Conservation (phyloP, 208 protist genomes). For the Angomonas ambiguus region DNA sequence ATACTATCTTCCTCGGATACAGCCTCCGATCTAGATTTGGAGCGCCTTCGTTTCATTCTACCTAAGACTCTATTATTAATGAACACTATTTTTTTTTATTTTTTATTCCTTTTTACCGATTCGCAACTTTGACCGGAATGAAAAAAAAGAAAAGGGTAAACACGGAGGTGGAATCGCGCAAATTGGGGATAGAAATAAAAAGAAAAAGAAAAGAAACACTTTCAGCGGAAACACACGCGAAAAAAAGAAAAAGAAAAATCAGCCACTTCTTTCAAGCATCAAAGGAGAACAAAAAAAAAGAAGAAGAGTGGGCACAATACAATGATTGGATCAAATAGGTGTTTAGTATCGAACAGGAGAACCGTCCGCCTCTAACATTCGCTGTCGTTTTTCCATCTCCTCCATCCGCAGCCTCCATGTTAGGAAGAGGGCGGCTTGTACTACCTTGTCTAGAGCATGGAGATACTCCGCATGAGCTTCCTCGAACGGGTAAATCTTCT, state of each 20-base stretch:
- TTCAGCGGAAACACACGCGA: too few species aligned
- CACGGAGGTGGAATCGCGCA: background rate
- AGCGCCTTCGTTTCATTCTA: conserved; percentile 5
- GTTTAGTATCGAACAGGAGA: conserved; percentile 23
- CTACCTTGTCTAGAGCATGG: conserved; percentile 66
- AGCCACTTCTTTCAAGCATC: background rate
- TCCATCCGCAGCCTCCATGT: conserved; percentile 51
- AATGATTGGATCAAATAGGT: background rate
- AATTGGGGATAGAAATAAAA: background rate
- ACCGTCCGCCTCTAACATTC: conserved; percentile 55
- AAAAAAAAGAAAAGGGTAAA: background rate
- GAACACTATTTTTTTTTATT: conserved; percentile 1
- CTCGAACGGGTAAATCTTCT: conserved; percentile 11
- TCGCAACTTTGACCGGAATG: background rate
- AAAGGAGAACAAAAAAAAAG: background rate
- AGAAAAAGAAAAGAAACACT: background rate
- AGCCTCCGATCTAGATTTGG: conserved; percentile 5
- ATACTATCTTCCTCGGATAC: conserved; percentile 41
- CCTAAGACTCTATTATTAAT: too few species aligned
- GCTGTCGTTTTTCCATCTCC: conserved; percentile 44
- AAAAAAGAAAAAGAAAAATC: background rate
- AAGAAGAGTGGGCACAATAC: background rate
- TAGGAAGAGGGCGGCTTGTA: conserved; percentile 61
- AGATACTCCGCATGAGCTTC: conserved; percentile 34
- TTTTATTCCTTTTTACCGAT: conserved; percentile 12